phyloP scores from a whole-genome alignment of 768 basidiomycete species.

The Serendipita vermifera region DNA sequence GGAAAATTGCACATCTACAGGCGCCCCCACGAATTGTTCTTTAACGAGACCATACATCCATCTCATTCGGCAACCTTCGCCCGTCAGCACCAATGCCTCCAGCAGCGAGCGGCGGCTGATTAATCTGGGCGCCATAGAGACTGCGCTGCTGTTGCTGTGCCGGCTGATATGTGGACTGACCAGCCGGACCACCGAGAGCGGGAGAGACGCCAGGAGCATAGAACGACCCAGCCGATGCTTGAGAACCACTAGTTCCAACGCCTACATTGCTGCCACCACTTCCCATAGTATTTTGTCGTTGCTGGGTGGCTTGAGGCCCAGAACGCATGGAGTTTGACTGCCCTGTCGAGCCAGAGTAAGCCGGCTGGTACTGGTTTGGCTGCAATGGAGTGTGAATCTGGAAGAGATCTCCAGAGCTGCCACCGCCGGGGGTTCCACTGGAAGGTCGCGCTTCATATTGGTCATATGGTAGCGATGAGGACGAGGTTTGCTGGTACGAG shows the following conservation, averaged over 20 bases:
- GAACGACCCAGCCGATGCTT: conserved; percentile 50
- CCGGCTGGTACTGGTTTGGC: conserved; percentile 60
- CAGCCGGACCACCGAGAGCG: conserved; percentile 6
- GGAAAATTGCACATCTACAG: no score
- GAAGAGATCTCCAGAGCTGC: conserved; percentile 30
- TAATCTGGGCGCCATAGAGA: not conserved
- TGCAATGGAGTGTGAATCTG: conserved; percentile 71
- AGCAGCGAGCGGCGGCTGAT: not conserved
- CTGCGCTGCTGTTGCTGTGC: conserved; percentile 11
- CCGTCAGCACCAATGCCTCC: not conserved
- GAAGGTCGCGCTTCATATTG: conserved; percentile 10
- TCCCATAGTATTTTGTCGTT: not conserved
- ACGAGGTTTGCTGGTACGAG: conserved; percentile 17
- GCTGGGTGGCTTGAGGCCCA: not conserved
- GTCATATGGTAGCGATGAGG: conserved; percentile 36
- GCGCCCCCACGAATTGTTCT: no score
- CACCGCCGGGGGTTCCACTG: conserved; percentile 24
- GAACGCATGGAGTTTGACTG: conserved; percentile 15
- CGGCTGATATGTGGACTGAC: not conserved
- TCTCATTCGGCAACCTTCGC: not conserved
- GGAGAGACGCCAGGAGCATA: conserved; percentile 44
- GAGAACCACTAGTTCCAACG: conserved; percentile 34
- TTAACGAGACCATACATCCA: conserved; percentile 10
- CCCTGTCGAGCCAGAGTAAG: conserved; percentile 27
- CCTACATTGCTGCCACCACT: conserved; percentile 18